phyloP scores from a whole-genome alignment of 768 basidiomycete genomes.

The Leccinum barrowsii region DNA sequence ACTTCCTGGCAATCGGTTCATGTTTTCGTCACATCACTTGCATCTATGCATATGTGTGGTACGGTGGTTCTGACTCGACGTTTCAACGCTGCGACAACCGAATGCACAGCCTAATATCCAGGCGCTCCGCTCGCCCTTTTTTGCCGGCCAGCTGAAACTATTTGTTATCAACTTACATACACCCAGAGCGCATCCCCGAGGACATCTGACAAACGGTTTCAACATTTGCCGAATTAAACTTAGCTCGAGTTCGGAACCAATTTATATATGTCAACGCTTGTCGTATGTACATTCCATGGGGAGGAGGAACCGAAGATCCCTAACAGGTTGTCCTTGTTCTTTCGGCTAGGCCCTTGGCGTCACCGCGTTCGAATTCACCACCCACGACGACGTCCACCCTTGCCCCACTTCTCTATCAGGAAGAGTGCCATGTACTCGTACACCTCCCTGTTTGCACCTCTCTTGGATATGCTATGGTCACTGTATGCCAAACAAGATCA shows the following conservation, averaged over 20 bases:
- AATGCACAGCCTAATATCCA: constrained; percentile 1
- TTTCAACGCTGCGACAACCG: not conserved
- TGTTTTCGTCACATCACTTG: not conserved
- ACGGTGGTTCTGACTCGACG: not conserved
- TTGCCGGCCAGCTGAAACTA: not conserved
- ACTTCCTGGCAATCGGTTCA: not conserved
- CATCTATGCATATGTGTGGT: not conserved
- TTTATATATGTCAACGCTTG: constrained; percentile 6
- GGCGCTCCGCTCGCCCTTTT: not conserved
- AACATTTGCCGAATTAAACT: not conserved
- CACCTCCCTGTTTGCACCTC: constrained; percentile 81
- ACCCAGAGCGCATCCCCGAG: not conserved
- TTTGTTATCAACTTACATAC: not conserved
- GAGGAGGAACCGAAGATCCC: not conserved
- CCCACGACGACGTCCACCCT: constrained; percentile 62
- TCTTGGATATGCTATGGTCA: constrained; percentile 70
- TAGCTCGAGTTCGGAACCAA: not conserved
- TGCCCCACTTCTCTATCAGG: constrained; percentile 91
- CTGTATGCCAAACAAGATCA: constrained; percentile 36
- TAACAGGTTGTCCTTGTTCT: not conserved
- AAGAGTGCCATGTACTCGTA: constrained; percentile 85
- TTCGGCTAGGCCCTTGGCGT: not conserved
- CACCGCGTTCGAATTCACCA: constrained; percentile 37
- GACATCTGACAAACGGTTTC: not conserved
- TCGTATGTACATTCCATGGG: constrained; percentile 4